Percentiles rank a stretch among this genome's conserved stretches.
phyloP scores from a whole-genome alignment of 1,284 basidiomycete species.

The Puccinia horiana region DNA sequence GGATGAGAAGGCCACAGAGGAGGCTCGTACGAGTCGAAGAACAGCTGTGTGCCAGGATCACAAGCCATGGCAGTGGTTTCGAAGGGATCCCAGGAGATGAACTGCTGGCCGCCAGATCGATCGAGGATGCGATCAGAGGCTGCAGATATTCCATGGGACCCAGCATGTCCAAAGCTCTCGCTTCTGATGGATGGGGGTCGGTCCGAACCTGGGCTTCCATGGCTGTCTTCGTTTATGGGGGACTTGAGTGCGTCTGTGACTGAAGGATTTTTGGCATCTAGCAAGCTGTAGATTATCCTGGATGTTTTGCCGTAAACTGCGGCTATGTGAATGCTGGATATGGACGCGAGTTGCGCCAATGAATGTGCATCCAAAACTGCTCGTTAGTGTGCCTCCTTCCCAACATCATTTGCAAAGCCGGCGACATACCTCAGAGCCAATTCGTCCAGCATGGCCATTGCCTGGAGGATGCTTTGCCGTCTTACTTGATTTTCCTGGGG shows the following conservation, averaged over 20 bases:
- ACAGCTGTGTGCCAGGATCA: too few species aligned
- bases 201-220: not conserved
- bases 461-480: conserved; percentile 7
- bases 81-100: too few species aligned
- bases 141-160: too few species aligned
- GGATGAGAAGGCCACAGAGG: too few species aligned
- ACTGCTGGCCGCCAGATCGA: too few species aligned
- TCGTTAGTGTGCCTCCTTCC: too few species aligned
- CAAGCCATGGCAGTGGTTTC: too few species aligned
- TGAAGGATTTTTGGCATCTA: not conserved
- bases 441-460: conserved; percentile 22
- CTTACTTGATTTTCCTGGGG: conserved; percentile 4
- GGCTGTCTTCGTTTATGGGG: not conserved
- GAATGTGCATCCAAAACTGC: not conserved
- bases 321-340: not conserved
- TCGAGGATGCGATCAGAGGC: too few species aligned
- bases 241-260: not conserved
- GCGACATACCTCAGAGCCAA: conserved; percentile 31
- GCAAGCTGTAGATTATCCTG: not conserved
- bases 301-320: not conserved
- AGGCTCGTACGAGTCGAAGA: too few species aligned
- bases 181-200: not conserved
- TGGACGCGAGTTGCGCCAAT: not conserved
- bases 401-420: too few species aligned
- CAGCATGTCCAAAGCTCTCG: too few species aligned